Conservation (phyloP, 108 stramenopile genomes). For the Cyclotella sp. region DNA sequence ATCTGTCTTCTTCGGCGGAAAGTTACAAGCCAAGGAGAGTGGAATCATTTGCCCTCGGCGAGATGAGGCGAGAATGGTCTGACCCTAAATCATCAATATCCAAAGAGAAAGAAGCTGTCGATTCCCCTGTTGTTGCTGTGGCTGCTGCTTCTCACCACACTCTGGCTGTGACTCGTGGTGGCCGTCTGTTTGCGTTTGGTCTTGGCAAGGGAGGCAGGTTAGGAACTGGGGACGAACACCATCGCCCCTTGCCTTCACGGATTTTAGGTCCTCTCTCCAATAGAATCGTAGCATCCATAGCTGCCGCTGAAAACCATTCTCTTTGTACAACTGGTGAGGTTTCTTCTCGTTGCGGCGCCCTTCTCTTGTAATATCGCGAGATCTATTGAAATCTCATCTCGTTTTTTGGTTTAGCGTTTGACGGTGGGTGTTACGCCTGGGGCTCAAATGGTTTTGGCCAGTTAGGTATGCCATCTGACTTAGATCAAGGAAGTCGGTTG, state of each 20-base stretch:
- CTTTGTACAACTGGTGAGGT: conserved; percentile 54
- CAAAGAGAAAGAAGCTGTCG: conserved; percentile 24
- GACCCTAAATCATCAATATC: not conserved
- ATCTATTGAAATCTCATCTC: not conserved
- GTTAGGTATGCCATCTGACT: conserved; percentile 48
- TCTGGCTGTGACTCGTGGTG: conserved; percentile 66
- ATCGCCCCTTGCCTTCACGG: conserved; percentile 70
- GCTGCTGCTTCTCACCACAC: conserved; percentile 85
- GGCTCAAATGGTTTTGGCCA: conserved; percentile 89
- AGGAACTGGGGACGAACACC: conserved; percentile 71
- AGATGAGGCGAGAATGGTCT: conserved; percentile 44
- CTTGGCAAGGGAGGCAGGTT: conserved; percentile 82
- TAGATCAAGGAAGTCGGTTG: conserved; percentile 28
- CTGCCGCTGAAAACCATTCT: conserved; percentile 88
- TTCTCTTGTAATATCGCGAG: not conserved
- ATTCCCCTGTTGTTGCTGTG: conserved; percentile 69
- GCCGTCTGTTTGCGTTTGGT: conserved; percentile 80
- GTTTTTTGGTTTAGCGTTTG: conserved; percentile 15
- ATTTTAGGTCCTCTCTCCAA: conserved; percentile 65
- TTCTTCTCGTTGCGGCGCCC: not conserved
- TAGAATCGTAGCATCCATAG: conserved; percentile 64
- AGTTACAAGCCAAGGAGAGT: conserved; percentile 49
- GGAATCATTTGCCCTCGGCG: conserved; percentile 49
- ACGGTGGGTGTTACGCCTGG: conserved; percentile 78
- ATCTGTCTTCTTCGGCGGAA: not conserved